A percentile compares a stretch with the other conserved stretches of the same genome.
phyloP scores from a whole-genome alignment of 148 eudicot genomes.

The Euryodendron excelsum region DNA sequence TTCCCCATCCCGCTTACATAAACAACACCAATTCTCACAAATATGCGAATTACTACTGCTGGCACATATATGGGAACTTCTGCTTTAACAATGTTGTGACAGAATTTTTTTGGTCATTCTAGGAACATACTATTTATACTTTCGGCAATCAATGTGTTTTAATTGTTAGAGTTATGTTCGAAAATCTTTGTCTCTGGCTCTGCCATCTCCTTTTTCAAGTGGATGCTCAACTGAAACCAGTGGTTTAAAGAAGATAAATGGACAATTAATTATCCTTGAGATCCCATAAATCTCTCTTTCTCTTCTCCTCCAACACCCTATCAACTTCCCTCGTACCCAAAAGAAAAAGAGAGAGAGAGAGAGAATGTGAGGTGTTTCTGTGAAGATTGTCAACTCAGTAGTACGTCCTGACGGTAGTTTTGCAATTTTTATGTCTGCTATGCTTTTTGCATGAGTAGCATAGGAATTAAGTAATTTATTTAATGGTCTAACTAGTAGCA shows the following conservation, averaged over 20 bases:
- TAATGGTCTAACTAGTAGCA: no score
- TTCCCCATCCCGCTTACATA: no score
- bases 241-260: not conserved
- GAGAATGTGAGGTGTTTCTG: not conserved
- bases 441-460: not conserved
- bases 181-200: not conserved
- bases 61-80: not conserved
- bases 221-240: not conserved
- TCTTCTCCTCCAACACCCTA: not conserved
- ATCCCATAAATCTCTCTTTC: not conserved
- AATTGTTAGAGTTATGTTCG: not conserved
- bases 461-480: no score
- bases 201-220: not conserved
- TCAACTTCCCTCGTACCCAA: no score
- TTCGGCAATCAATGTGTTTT: not conserved
- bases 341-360: not conserved
- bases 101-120: not conserved
- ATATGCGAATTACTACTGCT: no score
- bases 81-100: not conserved
- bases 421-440: not conserved
- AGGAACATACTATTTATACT: not conserved
- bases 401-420: no score
- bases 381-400: not conserved
- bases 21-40: no score
- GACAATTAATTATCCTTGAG: not conserved